Base-by-base conservation (phyloP, 1,284 basidiomycete genomes). In the Ustilago curta region DNA sequence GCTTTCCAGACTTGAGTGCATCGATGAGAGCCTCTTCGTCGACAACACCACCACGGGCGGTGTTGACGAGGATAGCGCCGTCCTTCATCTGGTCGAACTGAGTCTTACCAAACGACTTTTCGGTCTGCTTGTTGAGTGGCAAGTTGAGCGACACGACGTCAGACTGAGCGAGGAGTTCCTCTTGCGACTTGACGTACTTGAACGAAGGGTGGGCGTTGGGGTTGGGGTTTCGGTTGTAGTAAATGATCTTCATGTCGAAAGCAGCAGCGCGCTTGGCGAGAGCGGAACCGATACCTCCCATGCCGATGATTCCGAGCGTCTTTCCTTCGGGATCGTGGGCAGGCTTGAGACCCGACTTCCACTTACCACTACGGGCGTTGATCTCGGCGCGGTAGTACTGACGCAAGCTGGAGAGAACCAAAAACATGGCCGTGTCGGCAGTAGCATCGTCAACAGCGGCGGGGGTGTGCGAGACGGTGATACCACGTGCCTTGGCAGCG, bases 101-200 rank as follows among this genome's bases (percentile, higher is more conserved):
- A 1, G 54, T 49, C 16, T 71, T 69, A 1, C 84, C 80, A 35
- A 88, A 86, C 53, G 87, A 57, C 25, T 84, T 78, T 12, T 77
- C 63, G 11, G 88, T 88, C 9, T 76, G 31, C 2, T 83, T 78
- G 55, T 84, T 86, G n/a, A 87, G 78, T 0, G 88, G 88, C 63
- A 87, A 87, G 75, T 88, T 87, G 11, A 88, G 67, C n/a, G 85
- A 85, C 23, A 88, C 76, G 9, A 88, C 85, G 71, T 88, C 87
- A n/a, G 84, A 70, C 18, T 68, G 40, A 0, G 59, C 61, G 2
- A 88, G 82, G 11, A 88, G 79, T 29, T 85, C 83, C 18, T 85
- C 80, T 37, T 88, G 84, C 0, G 78, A 74, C 37, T 43, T 21
- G 40, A 75, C 52, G 63, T 83, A 83, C 18, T 47, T 70, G 59